Evolutionary conservation across 176 grass and related monocot species (phyloP).

Genomic region (Lolium rigidum): DNA sequence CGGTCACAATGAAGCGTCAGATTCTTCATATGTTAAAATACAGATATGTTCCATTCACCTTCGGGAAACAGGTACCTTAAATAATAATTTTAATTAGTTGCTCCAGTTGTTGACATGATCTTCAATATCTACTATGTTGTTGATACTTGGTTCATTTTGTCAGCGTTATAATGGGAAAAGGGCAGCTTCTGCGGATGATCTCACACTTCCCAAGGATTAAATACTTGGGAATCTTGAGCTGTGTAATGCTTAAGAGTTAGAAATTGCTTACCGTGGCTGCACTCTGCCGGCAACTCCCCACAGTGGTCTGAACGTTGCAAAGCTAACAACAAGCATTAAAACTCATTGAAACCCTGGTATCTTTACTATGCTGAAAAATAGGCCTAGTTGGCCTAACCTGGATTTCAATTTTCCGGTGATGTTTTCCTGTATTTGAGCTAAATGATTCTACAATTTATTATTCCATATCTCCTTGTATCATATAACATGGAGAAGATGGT

Average conservation of each 20-base stretch:
- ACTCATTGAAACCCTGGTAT: neutral
- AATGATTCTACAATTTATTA: constrained; percentile 34
- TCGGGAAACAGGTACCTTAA: constrained; percentile 73
- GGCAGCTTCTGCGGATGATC: constrained; percentile 46
- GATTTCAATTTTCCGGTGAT: neutral
- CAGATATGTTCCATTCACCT: constrained; percentile 85
- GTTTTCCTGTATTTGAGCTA: constrained; percentile 23
- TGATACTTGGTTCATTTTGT: constrained; percentile 35
- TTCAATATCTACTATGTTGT: constrained; percentile 10
- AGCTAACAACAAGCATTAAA: constrained; percentile 31
- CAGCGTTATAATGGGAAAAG: constrained; percentile 65
- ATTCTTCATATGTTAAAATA: constrained; percentile 87
- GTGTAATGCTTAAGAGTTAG: constrained; percentile 32
- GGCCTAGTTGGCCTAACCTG: constrained; percentile 1
- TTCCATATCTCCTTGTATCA: constrained; percentile 6
- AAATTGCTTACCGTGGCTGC: constrained; percentile 27
- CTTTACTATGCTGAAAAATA: constrained; percentile 25
- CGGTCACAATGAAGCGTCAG: constrained; percentile 81
- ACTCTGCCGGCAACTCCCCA: neutral
- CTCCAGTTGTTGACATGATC: neutral
- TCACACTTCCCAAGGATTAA: constrained; percentile 48
- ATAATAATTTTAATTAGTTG: constrained; percentile 1
- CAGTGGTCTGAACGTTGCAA: constrained; percentile 9
- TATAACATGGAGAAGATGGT: constrained; percentile 11
- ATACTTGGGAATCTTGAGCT: neutral